These are phyloP conservation scores for Vitis hybrid DNA, from an alignment of 177 flowering plant genomes.

Conservation along the genomic window DNA sequence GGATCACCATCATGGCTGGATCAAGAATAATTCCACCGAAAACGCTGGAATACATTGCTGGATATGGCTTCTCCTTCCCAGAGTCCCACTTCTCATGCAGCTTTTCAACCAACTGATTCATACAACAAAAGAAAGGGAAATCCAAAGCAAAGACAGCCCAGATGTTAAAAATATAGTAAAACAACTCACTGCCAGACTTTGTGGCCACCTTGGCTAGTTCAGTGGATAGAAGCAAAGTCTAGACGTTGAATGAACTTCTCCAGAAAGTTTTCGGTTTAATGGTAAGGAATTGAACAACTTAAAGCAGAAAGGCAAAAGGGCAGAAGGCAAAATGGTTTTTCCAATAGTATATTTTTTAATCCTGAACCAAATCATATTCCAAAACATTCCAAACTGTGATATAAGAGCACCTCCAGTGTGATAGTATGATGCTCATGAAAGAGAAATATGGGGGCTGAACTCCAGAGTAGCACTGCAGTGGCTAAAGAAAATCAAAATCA, in stretches of 20 bases:
- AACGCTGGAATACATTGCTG: slow-evolving; percentile 86
- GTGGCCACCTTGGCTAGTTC: too few species aligned
- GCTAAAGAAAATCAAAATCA: not conserved
- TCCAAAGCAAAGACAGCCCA: not conserved
- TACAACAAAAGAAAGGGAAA: not conserved
- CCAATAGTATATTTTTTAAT: too few species aligned
- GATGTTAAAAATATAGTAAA: not conserved
- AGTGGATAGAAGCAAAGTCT: too few species aligned
- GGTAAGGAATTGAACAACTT: too few species aligned
- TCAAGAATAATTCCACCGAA: slow-evolving; percentile 81
- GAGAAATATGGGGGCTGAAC: not conserved
- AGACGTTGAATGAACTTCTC: too few species aligned
- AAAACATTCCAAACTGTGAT: not conserved
- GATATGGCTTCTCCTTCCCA: slow-evolving; percentile 63
- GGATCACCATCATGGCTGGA: slow-evolving; percentile 88
- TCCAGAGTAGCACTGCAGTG: not conserved
- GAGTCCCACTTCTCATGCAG: slow-evolving; percentile 62
- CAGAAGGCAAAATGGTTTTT: too few species aligned
- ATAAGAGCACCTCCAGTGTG: too few species aligned
- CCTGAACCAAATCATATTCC: too few species aligned
- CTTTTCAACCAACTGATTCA: slow-evolving; percentile 63
- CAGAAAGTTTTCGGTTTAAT: too few species aligned
- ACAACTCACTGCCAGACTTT: too few species aligned
- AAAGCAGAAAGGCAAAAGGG: too few species aligned
- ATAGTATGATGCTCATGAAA: not conserved